Percentiles rank a stretch among this genome's conserved stretches.
These are phyloP conservation scores for Furcasterigmium sp. DNA, from an alignment of 2,329 filamentous ascomycete genomes.

Conservation along the genomic window DNA sequence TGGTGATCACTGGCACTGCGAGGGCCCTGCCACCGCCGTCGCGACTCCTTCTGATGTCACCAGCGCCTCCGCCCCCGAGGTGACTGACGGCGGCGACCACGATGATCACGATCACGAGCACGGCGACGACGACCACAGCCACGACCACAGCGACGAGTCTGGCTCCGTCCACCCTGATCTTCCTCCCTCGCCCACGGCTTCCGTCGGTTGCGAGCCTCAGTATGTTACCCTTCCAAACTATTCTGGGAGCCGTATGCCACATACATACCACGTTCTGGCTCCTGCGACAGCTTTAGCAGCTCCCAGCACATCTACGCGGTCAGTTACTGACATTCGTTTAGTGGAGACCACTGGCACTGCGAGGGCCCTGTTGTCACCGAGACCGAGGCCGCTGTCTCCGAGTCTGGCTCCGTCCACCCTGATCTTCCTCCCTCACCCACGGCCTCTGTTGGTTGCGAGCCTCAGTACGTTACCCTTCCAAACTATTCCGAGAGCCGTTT, in stretches of 20 bases:
- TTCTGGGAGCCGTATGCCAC: too few species aligned
- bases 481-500: too few species aligned
- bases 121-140: constrained; percentile 8
- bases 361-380: constrained; percentile 3
- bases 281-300: too few species aligned
- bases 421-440: constrained; percentile 21
- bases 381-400: constrained; percentile 2
- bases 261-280: too few species aligned
- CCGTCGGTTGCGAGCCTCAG: constrained; percentile 28
- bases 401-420: not conserved
- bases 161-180: constrained; percentile 13
- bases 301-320: too few species aligned
- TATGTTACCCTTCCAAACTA: too few species aligned
- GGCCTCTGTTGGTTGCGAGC: constrained; percentile 23
- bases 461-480: too few species aligned
- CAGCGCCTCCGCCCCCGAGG: too few species aligned
- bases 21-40: constrained; percentile 2
- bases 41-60: too few species aligned
- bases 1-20: constrained; percentile 8
- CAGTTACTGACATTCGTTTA: too few species aligned
- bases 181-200: constrained; percentile 27
- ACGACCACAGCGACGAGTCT: not conserved
- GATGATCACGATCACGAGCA: constrained; percentile 6
- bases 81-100: constrained; percentile 1
- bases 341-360: constrained; percentile 8